Evolutionary conservation across 2,329 filamentous ascomycete species (phyloP), one percentile per base, ranked within the genome.

Genomic region (Magnaporthales sp.): DNA sequence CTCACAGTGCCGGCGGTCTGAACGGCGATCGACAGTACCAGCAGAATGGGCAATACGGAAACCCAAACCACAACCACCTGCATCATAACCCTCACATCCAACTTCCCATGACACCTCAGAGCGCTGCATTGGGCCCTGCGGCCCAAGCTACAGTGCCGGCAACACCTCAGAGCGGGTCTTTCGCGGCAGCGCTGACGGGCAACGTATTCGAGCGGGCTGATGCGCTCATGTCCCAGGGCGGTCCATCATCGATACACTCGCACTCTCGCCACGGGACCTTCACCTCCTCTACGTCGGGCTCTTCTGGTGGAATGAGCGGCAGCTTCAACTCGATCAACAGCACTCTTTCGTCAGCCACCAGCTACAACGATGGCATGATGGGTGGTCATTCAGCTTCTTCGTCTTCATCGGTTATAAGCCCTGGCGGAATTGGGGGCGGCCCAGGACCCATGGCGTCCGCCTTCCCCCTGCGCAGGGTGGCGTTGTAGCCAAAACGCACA

Each of bases 91-190:
- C 72, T 64, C 66, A 66, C 4, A 69, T 75, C 51, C 77, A 78
- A 65, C 71, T 93, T 51, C 93, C 93, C 9, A 92, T 95, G 73
- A 97, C 93, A 1, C 93, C 94, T 8, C 85, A 97, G 69, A 95
- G 91, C 72, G 93, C 93, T 19, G 93, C 93, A 1, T 82, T 97
- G 5, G 94, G 93, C 0, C 92, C 93, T 6, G 93, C 93, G 24
- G 91, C 93, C 66, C 93, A 96, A 77, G 93, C 93, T 0, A 97
- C 92, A 0, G 89, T 97, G 11, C 91, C 92, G 4, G 91, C 85
- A 2, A 91, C 87, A 0, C 87, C 87, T 10, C 82, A 86, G 73
- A 85, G 80, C 68, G 82, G 79, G 2, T 84, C 84, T 0, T 87
- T 88, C 72, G 80, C 81, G 8, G 77, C 78, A 19, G 80, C 82